Evolutionary conservation across 345 rosid species (phyloP).

Genomic region (Salix caprea): DNA sequence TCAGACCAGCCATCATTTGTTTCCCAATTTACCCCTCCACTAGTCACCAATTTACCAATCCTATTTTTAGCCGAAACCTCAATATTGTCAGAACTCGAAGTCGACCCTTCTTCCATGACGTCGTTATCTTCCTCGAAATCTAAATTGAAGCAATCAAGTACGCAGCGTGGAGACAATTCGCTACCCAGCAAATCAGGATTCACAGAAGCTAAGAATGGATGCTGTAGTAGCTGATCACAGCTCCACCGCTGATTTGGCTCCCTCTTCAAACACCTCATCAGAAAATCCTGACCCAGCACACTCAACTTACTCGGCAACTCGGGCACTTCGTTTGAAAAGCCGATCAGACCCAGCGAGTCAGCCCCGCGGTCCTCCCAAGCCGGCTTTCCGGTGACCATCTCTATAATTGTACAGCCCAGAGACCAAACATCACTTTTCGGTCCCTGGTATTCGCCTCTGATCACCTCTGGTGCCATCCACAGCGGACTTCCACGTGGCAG

Average conservation of each 20-base stretch:
- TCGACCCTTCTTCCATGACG: neutral
- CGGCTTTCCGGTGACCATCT: conserved; percentile 68
- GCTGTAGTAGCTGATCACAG: conserved; percentile 62
- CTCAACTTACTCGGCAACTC: conserved; percentile 44
- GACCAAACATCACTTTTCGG: conserved; percentile 87
- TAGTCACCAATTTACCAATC: conserved; percentile 35
- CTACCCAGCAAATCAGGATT: conserved; percentile 4
- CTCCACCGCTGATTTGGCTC: conserved; percentile 57
- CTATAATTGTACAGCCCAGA: conserved; percentile 64
- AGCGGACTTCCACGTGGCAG: conserved; percentile 78
- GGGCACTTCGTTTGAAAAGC: conserved; percentile 48
- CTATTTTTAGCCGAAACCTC: conserved; percentile 21
- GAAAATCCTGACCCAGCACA: conserved; percentile 52
- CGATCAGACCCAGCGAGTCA: conserved; percentile 52
- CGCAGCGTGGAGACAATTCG: conserved; percentile 71
- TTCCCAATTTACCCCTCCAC: conserved; percentile 47
- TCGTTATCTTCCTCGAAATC: conserved; percentile 31
- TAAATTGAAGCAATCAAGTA: conserved; percentile 50
- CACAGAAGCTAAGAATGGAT: conserved; percentile 49
- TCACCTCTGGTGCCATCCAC: conserved; percentile 94
- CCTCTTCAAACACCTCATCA: conserved; percentile 53
- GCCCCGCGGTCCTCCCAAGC: conserved; percentile 67
- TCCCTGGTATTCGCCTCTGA: conserved; percentile 60
- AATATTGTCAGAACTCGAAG: conserved; percentile 11
- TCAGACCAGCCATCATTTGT: conserved; percentile 35